phyloP scores from a whole-genome alignment of 2,329 filamentous ascomycete genomes.

The Raffaelea albimanens region DNA sequence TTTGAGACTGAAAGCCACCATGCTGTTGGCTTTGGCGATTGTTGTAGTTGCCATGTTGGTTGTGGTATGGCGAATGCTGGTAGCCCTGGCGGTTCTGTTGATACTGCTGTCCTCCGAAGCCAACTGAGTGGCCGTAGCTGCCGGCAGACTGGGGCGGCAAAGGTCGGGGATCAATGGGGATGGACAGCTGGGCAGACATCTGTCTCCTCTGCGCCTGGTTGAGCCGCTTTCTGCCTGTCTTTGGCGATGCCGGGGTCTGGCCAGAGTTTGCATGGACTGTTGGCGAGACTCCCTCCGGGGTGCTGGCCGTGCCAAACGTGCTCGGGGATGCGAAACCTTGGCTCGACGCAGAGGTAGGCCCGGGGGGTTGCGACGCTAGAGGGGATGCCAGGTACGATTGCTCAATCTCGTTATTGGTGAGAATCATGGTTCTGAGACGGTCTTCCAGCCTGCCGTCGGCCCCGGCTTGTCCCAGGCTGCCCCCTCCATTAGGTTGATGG shows the following conservation, averaged over 20 bases:
- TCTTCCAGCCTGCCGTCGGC: slow-evolving; percentile 13
- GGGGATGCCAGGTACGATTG: background rate
- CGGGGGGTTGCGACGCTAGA: background rate
- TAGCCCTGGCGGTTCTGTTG: slow-evolving; percentile 21
- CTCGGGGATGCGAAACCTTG: background rate
- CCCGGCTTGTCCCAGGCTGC: background rate
- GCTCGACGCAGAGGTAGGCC: background rate
- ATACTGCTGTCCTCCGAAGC: slow-evolving; percentile 18
- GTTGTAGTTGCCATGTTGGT: too few relatives aligned
- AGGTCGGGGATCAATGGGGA: slow-evolving; percentile 41
- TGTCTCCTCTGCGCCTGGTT: slow-evolving; percentile 57
- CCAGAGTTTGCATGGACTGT: background rate
- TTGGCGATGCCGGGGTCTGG: slow-evolving; percentile 6
- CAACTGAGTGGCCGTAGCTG: slow-evolving; percentile 20
- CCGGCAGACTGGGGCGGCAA: slow-evolving; percentile 20
- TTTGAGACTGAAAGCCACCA: slow-evolving; percentile 4
- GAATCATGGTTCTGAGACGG: slow-evolving; percentile 14
- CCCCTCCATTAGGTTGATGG: slow-evolving; percentile 4
- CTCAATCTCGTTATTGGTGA: slow-evolving; percentile 10
- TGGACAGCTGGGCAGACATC: slow-evolving; percentile 49
- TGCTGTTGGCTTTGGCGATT: slow-evolving; percentile 15
- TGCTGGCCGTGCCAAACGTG: too few relatives aligned
- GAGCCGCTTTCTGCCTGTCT: slow-evolving; percentile 33
- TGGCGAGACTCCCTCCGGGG: background rate
- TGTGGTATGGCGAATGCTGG: slow-evolving; percentile 19